These are phyloP conservation scores for Mycena epipterygia DNA, from an alignment of 768 basidiomycete genomes.

Conservation along the genomic window DNA sequence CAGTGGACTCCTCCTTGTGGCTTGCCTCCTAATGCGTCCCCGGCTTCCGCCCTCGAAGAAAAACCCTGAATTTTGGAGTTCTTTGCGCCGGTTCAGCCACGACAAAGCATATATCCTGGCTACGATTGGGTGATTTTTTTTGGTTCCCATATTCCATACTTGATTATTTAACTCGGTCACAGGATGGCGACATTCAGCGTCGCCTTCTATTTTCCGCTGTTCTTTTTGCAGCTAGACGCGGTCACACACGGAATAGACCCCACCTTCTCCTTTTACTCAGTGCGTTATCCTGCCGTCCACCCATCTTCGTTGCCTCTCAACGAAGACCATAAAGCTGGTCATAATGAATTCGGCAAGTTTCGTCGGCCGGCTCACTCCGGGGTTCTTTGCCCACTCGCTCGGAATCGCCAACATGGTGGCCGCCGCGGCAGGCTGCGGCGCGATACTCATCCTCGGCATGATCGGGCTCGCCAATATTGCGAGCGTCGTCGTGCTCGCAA, in stretches of 20 bases:
- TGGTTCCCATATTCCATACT: not conserved
- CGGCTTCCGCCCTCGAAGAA: slow-evolving; percentile 48
- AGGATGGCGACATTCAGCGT: slow-evolving; percentile 35
- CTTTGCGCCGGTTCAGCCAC: slow-evolving; percentile 30
- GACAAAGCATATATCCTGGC: slow-evolving; percentile 41
- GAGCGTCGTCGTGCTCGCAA: slow-evolving; percentile 43
- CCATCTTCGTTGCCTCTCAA: not conserved
- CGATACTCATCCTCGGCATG: slow-evolving; percentile 49
- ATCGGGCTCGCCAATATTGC: slow-evolving; percentile 42
- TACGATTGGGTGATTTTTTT: slow-evolving; percentile 30
- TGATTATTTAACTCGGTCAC: not conserved
- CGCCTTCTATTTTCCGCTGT: slow-evolving; percentile 48
- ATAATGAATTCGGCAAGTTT: slow-evolving; percentile 54
- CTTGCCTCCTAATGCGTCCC: slow-evolving; percentile 55
- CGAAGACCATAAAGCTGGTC: slow-evolving; percentile 41
- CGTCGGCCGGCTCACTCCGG: slow-evolving; percentile 53
- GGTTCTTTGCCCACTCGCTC: slow-evolving; percentile 46
- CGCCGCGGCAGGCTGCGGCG: slow-evolving; percentile 36
- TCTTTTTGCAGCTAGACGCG: slow-evolving; percentile 54
- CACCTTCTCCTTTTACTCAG: slow-evolving; percentile 54
- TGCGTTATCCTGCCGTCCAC: slow-evolving; percentile 6
- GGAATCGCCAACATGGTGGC: slow-evolving; percentile 48
- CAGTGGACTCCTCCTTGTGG: slow-evolving; percentile 53
- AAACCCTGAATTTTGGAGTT: slow-evolving; percentile 15
- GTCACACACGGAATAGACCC: slow-evolving; percentile 44